A percentile compares a stretch with the other conserved stretches of the same genome.
Evolutionary conservation across 495 filamentous ascomycete species (phyloP).

Genomic region (Coniosporium apollinis): DNA sequence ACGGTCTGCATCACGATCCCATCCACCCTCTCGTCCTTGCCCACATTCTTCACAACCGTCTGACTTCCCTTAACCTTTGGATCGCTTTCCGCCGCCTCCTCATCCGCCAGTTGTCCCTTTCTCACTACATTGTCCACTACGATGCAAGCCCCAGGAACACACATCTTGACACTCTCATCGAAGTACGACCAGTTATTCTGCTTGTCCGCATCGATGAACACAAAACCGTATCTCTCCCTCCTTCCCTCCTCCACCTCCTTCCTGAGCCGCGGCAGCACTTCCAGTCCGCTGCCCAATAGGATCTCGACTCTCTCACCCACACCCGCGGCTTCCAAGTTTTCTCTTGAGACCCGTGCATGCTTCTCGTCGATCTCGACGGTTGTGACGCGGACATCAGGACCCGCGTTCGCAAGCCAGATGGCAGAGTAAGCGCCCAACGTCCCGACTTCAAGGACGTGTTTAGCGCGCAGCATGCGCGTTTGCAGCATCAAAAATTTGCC

Average conservation of each 20-base stretch:
- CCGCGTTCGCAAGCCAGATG: conserved; percentile 17
- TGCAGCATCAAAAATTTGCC: conserved; percentile 18
- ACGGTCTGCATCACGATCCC: conserved; percentile 33
- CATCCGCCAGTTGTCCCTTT: conserved; percentile 16
- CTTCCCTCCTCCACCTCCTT: conserved; percentile 19
- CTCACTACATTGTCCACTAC: conserved; percentile 25
- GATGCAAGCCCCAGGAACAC: conserved; percentile 10
- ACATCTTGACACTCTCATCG: conserved; percentile 13
- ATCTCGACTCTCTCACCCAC: conserved; percentile 19
- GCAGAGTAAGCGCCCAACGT: conserved; percentile 21
- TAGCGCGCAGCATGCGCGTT: conserved; percentile 11
- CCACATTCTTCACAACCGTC: conserved; percentile 28
- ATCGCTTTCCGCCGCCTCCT: conserved; percentile 7
- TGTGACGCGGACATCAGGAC: conserved; percentile 12
- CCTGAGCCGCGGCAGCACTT: conserved; percentile 17
- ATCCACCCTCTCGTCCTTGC: conserved; percentile 28
- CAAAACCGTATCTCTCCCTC: conserved; percentile 15
- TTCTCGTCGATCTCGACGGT: conserved; percentile 16
- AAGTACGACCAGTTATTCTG: conserved; percentile 23
- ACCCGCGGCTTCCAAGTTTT: conserved; percentile 17
- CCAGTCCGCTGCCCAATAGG: conserved; percentile 14
- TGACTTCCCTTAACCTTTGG: conserved; percentile 6
- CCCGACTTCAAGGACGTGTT: conserved; percentile 21
- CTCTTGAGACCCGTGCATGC: conserved; percentile 16
- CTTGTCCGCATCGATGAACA: conserved; percentile 27